These are phyloP conservation scores for Onygenales sp. DNA, from an alignment of 2,329 filamentous ascomycete genomes.

Conservation along the genomic window DNA sequence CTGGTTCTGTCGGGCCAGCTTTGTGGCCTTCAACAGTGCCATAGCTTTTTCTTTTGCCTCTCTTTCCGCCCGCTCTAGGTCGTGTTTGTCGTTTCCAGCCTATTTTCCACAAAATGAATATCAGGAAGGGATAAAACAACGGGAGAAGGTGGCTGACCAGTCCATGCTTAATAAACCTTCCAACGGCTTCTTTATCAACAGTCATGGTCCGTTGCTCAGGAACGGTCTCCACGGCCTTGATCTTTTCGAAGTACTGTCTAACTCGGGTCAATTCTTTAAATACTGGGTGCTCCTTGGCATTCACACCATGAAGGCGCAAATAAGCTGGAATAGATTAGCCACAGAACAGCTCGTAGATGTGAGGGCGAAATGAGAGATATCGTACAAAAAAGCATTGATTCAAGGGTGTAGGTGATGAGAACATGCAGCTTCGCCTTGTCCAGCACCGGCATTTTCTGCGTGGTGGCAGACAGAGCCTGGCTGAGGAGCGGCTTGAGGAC, in stretches of 20 bases:
- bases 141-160: constrained; percentile 45
- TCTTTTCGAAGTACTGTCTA: constrained; percentile 86
- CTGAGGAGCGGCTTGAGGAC: constrained; percentile 64
- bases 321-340: constrained; percentile 44
- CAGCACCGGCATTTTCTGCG: constrained; percentile 75
- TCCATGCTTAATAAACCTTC: constrained; percentile 72
- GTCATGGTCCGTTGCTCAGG: constrained; percentile 48
- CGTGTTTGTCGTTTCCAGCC: constrained; percentile 43
- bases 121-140: background rate
- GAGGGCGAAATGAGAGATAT: constrained; percentile 3
- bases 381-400: constrained; percentile 79
- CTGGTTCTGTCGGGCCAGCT: constrained; percentile 28
- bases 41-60: constrained; percentile 42
- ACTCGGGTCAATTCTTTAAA: constrained; percentile 79
- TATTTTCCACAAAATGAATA: constrained; percentile 10
- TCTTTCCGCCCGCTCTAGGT: constrained; percentile 40
- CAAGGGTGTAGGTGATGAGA: constrained; percentile 78
- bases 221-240: constrained; percentile 63
- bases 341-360: background rate
- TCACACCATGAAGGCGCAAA: constrained; percentile 65
- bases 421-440: constrained; percentile 92
- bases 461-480: constrained; percentile 53
- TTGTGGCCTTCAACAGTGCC: constrained; percentile 39
- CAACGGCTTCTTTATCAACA: constrained; percentile 66
- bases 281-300: constrained; percentile 77